Percentiles rank a stretch among this genome's conserved stretches.
Evolutionary conservation across 805 yeast genomes (phyloP).

Genomic region (Saturnispora mendoncae): DNA sequence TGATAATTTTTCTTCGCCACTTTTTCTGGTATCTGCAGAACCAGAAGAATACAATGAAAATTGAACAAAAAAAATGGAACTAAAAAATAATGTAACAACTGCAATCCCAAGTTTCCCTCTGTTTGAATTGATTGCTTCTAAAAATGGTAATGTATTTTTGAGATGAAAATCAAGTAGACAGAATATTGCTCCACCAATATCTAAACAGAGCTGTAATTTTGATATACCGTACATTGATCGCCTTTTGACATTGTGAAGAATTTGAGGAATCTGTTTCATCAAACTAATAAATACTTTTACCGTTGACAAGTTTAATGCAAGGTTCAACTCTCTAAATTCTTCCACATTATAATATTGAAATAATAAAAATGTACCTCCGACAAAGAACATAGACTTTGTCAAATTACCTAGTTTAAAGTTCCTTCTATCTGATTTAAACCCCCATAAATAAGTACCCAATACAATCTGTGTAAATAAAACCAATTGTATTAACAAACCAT

Average conservation of each 20-base stretch:
- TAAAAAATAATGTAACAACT: slow-evolving; percentile 29
- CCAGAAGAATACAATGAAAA: slow-evolving; percentile 19
- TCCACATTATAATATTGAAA: slow-evolving; percentile 11
- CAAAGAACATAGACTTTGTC: slow-evolving; percentile 17
- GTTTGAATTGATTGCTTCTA: slow-evolving; percentile 29
- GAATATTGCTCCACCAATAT: slow-evolving; percentile 35
- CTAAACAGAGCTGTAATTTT: slow-evolving; percentile 31
- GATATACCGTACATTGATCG: slow-evolving; percentile 40
- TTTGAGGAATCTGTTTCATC: slow-evolving; percentile 45
- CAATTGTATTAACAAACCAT: slow-evolving; percentile 36
- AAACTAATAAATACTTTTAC: slow-evolving; percentile 37
- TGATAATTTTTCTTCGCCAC: background rate
- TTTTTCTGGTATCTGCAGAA: slow-evolving; percentile 4
- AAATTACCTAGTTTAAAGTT: slow-evolving; percentile 20
- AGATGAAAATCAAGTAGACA: slow-evolving; percentile 33
- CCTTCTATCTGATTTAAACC: slow-evolving; percentile 26
- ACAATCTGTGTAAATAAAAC: slow-evolving; percentile 33
- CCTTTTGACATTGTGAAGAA: slow-evolving; percentile 33
- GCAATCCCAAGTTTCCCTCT: slow-evolving; percentile 38
- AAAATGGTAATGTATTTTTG: slow-evolving; percentile 26
- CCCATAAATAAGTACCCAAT: slow-evolving; percentile 28
- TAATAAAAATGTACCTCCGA: slow-evolving; percentile 13
- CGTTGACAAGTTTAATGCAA: slow-evolving; percentile 35
- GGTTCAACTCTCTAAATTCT: slow-evolving; percentile 26
- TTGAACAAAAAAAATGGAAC: slow-evolving; percentile 23